These are phyloP conservation scores for Phytophthora litchii DNA, from an alignment of 352 stramenopile species.

Conservation along the genomic window DNA sequence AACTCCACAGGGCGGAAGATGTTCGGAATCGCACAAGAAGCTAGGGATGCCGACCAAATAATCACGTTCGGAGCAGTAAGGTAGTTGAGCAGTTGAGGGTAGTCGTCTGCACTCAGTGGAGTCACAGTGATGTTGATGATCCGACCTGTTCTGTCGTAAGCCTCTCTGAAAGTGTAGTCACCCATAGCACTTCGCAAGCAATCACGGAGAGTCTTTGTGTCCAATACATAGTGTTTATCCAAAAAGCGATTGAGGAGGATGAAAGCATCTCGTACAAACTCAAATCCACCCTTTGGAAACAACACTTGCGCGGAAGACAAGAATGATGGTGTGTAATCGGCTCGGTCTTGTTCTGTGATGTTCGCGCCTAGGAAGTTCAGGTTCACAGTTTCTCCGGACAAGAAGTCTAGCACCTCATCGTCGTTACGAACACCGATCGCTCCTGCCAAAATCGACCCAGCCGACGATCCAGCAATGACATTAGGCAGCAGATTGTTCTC, in stretches of 20 bases:
- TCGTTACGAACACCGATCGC: constrained; percentile 94
- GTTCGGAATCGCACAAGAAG: constrained; percentile 94
- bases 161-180: constrained; percentile 98
- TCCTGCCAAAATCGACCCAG: constrained; percentile 94
- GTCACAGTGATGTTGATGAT: constrained; percentile 99
- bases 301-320: constrained; percentile 47
- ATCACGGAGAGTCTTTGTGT: constrained; percentile 67
- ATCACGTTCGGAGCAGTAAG: constrained; percentile 98
- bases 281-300: constrained; percentile 51
- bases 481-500: constrained; percentile 94
- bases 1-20: constrained; percentile 96
- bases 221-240: constrained; percentile 75
- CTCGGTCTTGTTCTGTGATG: constrained; percentile 65
- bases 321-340: constrained; percentile 64
- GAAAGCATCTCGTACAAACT: constrained; percentile 52
- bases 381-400: constrained; percentile 48
- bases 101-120: constrained; percentile 90
- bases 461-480: constrained; percentile 94
- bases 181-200: constrained; percentile 92
- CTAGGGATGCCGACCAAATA: constrained; percentile 97
- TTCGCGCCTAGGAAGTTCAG: constrained; percentile 73
- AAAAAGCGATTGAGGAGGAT: constrained; percentile 68
- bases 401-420: constrained; percentile 86
- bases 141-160: constrained; percentile 97
- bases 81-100: constrained; percentile 98